Evolutionary conservation across 2,329 filamentous ascomycete genomes (phyloP).

Genomic region (Colletotrichum caudatum): DNA sequence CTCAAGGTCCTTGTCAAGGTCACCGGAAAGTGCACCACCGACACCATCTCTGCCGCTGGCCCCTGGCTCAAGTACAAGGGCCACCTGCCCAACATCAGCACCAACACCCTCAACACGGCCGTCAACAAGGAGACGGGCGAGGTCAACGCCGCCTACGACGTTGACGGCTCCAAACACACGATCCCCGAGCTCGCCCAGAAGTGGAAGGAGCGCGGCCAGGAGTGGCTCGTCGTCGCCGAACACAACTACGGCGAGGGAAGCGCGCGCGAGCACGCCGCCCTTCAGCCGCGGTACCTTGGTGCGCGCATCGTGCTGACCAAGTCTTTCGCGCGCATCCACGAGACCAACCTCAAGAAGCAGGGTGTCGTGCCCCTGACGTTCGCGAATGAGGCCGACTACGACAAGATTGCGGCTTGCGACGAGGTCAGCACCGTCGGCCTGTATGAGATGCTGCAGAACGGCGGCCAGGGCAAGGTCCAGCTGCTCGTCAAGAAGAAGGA

Average conservation of each 20-base stretch:
- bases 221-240: slow-evolving; percentile 96
- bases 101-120: slow-evolving; percentile 96
- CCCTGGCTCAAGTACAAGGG: slow-evolving; percentile 99
- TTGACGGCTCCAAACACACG: slow-evolving; percentile 77
- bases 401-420: slow-evolving; percentile 84
- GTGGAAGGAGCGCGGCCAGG: slow-evolving; percentile 81
- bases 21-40: slow-evolving; percentile 97
- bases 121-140: slow-evolving; percentile 92
- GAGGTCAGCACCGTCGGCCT: slow-evolving; percentile 85
- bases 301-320: slow-evolving; percentile 87
- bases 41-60: slow-evolving; percentile 96
- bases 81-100: slow-evolving; percentile 96
- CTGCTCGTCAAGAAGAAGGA: slow-evolving; percentile 72
- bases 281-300: slow-evolving; percentile 92
- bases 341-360: slow-evolving; percentile 97
- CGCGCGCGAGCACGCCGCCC: slow-evolving; percentile 87
- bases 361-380: slow-evolving; percentile 96
- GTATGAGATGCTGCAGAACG: slow-evolving; percentile 81
- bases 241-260: slow-evolving; percentile 97
- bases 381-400: slow-evolving; percentile 88
- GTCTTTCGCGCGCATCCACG: slow-evolving; percentile 91
- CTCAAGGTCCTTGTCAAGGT: slow-evolving; percentile 95
- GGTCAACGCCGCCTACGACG: slow-evolving; percentile 92
- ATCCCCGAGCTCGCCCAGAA: slow-evolving; percentile 89
- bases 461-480: slow-evolving; percentile 81